These are phyloP conservation scores for Besnoitia besnoiti DNA, from an alignment of 169 alveolate genomes.

Conservation along the genomic window DNA sequence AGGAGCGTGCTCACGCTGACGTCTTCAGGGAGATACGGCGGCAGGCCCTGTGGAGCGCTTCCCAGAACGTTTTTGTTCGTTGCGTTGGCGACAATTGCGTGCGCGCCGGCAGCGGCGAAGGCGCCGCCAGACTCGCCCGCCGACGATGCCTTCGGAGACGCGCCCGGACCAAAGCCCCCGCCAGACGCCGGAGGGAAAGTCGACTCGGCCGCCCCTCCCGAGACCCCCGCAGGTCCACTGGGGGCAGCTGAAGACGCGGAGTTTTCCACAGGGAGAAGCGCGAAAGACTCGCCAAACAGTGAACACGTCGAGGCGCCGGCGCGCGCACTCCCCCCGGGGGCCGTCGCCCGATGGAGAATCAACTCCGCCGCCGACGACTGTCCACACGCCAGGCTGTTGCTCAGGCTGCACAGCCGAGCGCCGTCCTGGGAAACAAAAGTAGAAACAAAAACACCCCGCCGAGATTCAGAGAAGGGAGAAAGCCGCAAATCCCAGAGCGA, in stretches of 20 bases:
- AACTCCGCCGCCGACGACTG: neutral
- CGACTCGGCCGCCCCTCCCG: neutral
- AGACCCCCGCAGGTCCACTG: neutral
- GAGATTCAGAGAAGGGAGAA: no score
- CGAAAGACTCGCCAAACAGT: neutral
- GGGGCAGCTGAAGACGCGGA: no score
- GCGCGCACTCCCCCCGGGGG: neutral
- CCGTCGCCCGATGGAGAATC: neutral
- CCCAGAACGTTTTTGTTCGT: constrained; percentile 6
- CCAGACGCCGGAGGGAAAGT: neutral
- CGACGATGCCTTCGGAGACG: no score
- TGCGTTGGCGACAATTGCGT: neutral
- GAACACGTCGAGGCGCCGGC: neutral
- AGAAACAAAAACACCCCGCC: neutral
- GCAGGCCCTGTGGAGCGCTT: constrained; percentile 17
- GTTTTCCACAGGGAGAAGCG: neutral
- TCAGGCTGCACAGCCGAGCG: constrained; percentile 6
- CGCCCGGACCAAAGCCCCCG: neutral
- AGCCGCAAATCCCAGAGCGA: no score
- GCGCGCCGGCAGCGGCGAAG: neutral
- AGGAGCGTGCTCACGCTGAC: neutral
- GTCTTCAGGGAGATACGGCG: constrained; percentile 50
- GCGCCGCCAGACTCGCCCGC: neutral
- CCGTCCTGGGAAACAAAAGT: neutral
- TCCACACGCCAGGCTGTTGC: neutral